Conservation (phyloP, 2,329 filamentous ascomycete species). For the Orbilia javanica region DNA sequence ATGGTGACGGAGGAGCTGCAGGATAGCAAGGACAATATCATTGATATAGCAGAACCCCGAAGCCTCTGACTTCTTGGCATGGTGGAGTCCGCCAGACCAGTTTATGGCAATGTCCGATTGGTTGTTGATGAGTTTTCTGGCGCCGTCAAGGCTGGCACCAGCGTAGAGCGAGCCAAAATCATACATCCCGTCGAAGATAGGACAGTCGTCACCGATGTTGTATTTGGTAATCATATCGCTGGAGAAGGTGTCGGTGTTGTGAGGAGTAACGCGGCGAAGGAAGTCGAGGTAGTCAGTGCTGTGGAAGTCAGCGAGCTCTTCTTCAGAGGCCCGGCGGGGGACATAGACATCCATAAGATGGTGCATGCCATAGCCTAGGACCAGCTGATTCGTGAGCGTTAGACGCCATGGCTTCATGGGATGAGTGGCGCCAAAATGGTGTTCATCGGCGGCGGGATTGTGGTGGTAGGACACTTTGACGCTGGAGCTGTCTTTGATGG, state of each 20-base stretch:
- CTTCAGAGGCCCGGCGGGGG: conserved; percentile 83
- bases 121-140: conserved; percentile 84
- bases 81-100: conserved; percentile 96
- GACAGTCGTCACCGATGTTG: conserved; percentile 94
- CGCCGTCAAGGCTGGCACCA: conserved; percentile 89
- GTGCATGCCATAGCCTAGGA: conserved; percentile 94
- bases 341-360: conserved; percentile 96
- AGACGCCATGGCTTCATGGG: conserved; percentile 99
- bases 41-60: conserved; percentile 99
- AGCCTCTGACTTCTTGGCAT: conserved; percentile 93
- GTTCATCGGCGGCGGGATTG: conserved; percentile 92
- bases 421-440: conserved; percentile 96
- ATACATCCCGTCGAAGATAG: conserved; percentile 94
- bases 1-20: conserved; percentile 75
- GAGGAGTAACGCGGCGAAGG: conserved; percentile 85
- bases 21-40: conserved; percentile 76
- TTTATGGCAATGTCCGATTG: conserved; percentile 97
- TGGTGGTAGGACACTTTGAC: conserved; percentile 86
- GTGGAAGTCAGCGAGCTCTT: conserved; percentile 90
- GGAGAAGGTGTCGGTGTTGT: conserved; percentile 95
- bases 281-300: conserved; percentile 91
- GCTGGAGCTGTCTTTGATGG: conserved; percentile 30
- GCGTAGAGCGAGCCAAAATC: conserved; percentile 95
- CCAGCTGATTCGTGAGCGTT: conserved; percentile 92
- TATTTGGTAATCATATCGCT: conserved; percentile 85